phyloP scores from a whole-genome alignment of 371 early-diverging fungal genomes.

The Actinomortierella wolfii region DNA sequence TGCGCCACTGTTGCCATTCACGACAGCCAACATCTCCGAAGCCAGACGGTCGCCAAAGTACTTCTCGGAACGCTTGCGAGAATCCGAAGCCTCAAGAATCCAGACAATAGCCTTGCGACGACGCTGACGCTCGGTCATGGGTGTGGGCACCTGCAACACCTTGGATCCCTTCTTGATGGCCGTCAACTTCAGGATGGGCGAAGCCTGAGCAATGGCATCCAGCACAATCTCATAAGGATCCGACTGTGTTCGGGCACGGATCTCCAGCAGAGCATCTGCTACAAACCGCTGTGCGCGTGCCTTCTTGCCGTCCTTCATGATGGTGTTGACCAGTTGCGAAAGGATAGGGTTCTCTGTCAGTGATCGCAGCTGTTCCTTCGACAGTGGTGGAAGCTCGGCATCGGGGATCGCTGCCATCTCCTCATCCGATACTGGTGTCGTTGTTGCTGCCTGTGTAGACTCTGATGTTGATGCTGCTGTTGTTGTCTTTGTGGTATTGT shows the following conservation, averaged over 20 bases:
- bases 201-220: slow-evolving; percentile 75
- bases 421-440: slow-evolving; percentile 7
- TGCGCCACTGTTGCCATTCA: slow-evolving; percentile 74
- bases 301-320: slow-evolving; percentile 89
- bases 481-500: neutral
- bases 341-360: slow-evolving; percentile 69
- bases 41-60: slow-evolving; percentile 77
- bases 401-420: slow-evolving; percentile 1
- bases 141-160: slow-evolving; percentile 77
- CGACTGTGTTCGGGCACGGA: slow-evolving; percentile 65
- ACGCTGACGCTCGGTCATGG: slow-evolving; percentile 82
- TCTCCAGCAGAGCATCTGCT: slow-evolving; percentile 68
- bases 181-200: slow-evolving; percentile 80
- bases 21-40: slow-evolving; percentile 80
- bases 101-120: slow-evolving; percentile 85
- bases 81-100: slow-evolving; percentile 80
- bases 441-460: neutral
- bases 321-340: slow-evolving; percentile 79
- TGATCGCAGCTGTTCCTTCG: slow-evolving; percentile 24
- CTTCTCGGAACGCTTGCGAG: slow-evolving; percentile 61
- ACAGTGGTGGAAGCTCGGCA: slow-evolving; percentile 19
- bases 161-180: slow-evolving; percentile 80
- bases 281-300: slow-evolving; percentile 75
- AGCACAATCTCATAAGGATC: slow-evolving; percentile 70
- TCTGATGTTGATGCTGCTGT: slow-evolving; percentile 6